phyloP scores from a whole-genome alignment of 495 filamentous ascomycete species.

The Daldinia bambusicola region DNA sequence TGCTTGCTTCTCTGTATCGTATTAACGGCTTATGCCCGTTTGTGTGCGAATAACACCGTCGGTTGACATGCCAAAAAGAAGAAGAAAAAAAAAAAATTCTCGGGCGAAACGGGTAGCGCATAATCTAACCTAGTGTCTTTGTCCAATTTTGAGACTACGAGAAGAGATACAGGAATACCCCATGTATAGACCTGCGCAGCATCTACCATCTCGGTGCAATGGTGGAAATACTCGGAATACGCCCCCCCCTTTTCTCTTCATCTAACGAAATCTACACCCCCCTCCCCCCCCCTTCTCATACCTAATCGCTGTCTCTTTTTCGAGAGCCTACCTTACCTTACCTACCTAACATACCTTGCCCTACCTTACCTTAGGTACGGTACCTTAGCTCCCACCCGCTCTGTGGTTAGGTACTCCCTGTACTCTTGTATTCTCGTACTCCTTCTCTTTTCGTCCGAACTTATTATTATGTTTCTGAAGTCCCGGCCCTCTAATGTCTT shows the following conservation, averaged over 20 bases:
- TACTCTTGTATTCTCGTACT: conserved; percentile 31
- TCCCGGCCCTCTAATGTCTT: conserved; percentile 26
- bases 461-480: conserved; percentile 23
- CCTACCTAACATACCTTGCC: conserved; percentile 17
- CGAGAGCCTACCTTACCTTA: conserved; percentile 4
- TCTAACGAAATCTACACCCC: conserved; percentile 28
- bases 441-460: conserved; percentile 44
- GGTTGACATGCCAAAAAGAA: conserved; percentile 5
- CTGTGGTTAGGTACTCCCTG: conserved; percentile 12
- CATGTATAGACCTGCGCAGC: conserved; percentile 2
- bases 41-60: conserved; percentile 19
- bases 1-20: background rate
- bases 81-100: too few relatives aligned
- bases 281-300: conserved; percentile 1
- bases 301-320: conserved; percentile 1
- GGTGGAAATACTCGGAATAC: conserved; percentile 32
- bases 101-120: conserved; percentile 22
- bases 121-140: conserved; percentile 21
- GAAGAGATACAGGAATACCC: conserved; percentile 5
- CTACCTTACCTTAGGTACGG: conserved; percentile 13
- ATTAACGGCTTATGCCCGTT: conserved; percentile 3
- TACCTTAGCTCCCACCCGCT: conserved; percentile 20
- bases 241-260: conserved; percentile 34
- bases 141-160: conserved; percentile 23
- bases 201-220: conserved; percentile 41